Evolutionary conservation across 2,329 filamentous ascomycete genomes (phyloP), one percentile per base, ranked within the genome.

Genomic region (Arthroderma sp.): DNA sequence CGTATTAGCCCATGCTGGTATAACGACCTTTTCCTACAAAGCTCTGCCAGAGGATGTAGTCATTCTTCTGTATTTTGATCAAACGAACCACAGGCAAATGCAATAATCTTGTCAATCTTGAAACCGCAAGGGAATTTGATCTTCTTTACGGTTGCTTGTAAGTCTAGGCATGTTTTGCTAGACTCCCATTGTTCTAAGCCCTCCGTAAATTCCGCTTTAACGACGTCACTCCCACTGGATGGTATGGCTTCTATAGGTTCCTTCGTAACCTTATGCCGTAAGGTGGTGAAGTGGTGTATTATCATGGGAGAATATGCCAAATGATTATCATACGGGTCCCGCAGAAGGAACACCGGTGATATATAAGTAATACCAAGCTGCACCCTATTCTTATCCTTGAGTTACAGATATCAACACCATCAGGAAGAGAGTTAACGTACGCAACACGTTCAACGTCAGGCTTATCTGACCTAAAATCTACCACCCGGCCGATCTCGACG

Each of bases 1-100:
- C 60, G 17, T 7, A 69, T 49, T 4, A 67, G 54, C 2, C 65
- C 66, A 47, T 67, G 66, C 54, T 69, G 67, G 19, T 52, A 47
- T 9, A 17, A 15, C 2, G 57, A 52, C 31, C 55, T 43, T 23
- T 43, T 4, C 21, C 39, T 21, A n/a, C n/a, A n/a, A 9, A 43
- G 4, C 17, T 21, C 17, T 33, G 31, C 1, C 11, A 33, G 6
- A 33, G 39, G n/a, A 6, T 6, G 38, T 41, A 41, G 11, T n/a
- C 38, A 19, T 21, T n/a, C n/a, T n/a, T n/a, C n/a, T n/a, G n/a
- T n/a, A n/a, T n/a, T n/a, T n/a, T n/a, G n/a, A n/a, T n/a, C n/a
- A n/a, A n/a, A n/a, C n/a, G n/a, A n/a, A n/a, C n/a, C 59, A 33
- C 44, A 58, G 47, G 54, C 49, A 37, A 60, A 49, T 6, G 19